These are phyloP conservation scores for Erodium moschatum DNA, from an alignment of 441 rosid species.

Conservation along the genomic window DNA sequence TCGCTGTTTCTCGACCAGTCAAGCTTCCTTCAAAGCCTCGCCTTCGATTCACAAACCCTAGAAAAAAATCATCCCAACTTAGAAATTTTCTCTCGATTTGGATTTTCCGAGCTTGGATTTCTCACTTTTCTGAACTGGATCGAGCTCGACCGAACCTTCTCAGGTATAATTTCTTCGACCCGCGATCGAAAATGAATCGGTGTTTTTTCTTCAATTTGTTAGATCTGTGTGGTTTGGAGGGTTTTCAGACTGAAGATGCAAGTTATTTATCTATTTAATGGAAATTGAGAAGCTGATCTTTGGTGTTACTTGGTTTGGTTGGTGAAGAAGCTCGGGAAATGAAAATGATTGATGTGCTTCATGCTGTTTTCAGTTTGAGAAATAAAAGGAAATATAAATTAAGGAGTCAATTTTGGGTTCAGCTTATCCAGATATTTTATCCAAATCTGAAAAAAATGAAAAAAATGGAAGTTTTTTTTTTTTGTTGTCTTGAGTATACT, in stretches of 20 bases:
- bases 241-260: no score
- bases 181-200: neutral
- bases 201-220: neutral
- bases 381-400: no score
- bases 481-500: neutral
- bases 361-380: neutral
- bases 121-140: neutral
- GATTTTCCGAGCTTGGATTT: neutral
- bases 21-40: constrained; percentile 1
- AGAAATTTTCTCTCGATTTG: neutral
- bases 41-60: neutral
- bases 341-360: neutral
- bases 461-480: neutral
- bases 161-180: neutral
- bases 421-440: neutral
- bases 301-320: neutral
- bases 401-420: neutral
- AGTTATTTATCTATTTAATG: no score
- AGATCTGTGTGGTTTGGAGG: neutral
- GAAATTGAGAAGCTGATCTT: no score
- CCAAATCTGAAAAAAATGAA: neutral
- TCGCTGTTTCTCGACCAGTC: constrained; percentile 8
- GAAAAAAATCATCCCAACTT: neutral
- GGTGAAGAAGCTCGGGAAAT: neutral
- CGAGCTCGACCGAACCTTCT: neutral